Percentiles rank a stretch among this genome's conserved stretches.
phyloP scores from a whole-genome alignment of 1,284 basidiomycete genomes.

The Sutorius eximius region DNA sequence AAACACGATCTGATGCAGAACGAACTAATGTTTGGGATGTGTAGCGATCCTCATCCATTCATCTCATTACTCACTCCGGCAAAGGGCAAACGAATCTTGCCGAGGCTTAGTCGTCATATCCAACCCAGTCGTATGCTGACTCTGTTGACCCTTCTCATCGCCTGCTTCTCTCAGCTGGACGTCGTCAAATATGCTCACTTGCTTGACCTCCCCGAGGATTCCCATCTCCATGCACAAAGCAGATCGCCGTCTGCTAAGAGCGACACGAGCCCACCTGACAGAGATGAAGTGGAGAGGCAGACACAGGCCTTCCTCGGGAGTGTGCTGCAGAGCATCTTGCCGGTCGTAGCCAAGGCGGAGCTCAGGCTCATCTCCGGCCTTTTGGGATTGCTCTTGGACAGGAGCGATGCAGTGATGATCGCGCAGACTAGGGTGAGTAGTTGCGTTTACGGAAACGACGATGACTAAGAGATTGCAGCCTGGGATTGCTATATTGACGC shows the following conservation, averaged over 20 bases:
- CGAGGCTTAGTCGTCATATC: slow-evolving; percentile 87
- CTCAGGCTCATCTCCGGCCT: slow-evolving; percentile 86
- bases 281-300: slow-evolving; percentile 80
- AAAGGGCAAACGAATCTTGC: slow-evolving; percentile 93
- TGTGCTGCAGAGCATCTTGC: slow-evolving; percentile 85
- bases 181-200: slow-evolving; percentile 76
- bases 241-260: slow-evolving; percentile 22
- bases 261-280: slow-evolving; percentile 40
- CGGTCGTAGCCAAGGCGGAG: slow-evolving; percentile 75
- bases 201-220: slow-evolving; percentile 67
- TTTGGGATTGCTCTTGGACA: slow-evolving; percentile 80
- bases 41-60: slow-evolving; percentile 92
- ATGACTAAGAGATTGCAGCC: slow-evolving; percentile 53
- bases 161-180: slow-evolving; percentile 92
- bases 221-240: slow-evolving; percentile 26
- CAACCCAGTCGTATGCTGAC: slow-evolving; percentile 80
- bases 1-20: background rate
- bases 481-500: slow-evolving; percentile 88
- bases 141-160: slow-evolving; percentile 88
- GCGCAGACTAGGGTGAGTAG: slow-evolving; percentile 72
- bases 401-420: slow-evolving; percentile 74
- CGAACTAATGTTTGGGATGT: slow-evolving; percentile 6
- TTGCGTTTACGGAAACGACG: background rate
- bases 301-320: slow-evolving; percentile 87
- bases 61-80: slow-evolving; percentile 85